These are phyloP conservation scores for Penicillium paneum DNA, from an alignment of 2,329 filamentous ascomycete genomes.

Conservation along the genomic window DNA sequence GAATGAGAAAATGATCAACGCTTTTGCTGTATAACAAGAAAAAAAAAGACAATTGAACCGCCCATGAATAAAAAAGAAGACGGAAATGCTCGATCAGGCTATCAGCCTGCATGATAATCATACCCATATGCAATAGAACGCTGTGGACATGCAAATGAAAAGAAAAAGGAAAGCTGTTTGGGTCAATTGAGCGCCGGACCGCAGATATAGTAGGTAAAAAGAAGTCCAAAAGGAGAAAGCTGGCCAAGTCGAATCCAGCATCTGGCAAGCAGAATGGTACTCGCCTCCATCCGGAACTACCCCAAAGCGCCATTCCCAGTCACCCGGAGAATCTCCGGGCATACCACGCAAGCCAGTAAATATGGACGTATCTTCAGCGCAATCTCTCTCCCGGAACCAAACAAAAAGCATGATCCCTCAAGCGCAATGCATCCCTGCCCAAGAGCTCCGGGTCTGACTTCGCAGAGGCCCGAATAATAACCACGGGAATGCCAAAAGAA, in stretches of 20 bases:
- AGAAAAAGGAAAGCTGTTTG: background rate
- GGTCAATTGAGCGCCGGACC: background rate
- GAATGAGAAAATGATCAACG: background rate
- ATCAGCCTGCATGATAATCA: slow-evolving; percentile 2
- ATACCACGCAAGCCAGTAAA: background rate
- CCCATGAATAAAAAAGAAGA: background rate
- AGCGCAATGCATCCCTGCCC: background rate
- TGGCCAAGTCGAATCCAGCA: background rate
- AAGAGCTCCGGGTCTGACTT: background rate
- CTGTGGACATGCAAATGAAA: slow-evolving; percentile 1
- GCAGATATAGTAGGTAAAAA: background rate
- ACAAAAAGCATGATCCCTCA: background rate
- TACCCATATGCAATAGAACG: slow-evolving; percentile 7
- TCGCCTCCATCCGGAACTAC: background rate
- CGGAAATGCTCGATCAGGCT: background rate
- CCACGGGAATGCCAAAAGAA: background rate
- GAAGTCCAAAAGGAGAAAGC: background rate
- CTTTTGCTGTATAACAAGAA: background rate
- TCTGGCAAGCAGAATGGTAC: background rate
- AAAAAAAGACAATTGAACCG: slow-evolving; percentile 1
- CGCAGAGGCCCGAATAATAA: background rate
- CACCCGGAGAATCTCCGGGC: background rate
- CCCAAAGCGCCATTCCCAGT: background rate
- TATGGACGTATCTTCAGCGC: background rate
- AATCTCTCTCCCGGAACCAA: background rate